Evolutionary conservation across 371 early-diverging fungal species (phyloP), one percentile per base, ranked within the genome.

Genomic region (Syncephalastrum sp.): DNA sequence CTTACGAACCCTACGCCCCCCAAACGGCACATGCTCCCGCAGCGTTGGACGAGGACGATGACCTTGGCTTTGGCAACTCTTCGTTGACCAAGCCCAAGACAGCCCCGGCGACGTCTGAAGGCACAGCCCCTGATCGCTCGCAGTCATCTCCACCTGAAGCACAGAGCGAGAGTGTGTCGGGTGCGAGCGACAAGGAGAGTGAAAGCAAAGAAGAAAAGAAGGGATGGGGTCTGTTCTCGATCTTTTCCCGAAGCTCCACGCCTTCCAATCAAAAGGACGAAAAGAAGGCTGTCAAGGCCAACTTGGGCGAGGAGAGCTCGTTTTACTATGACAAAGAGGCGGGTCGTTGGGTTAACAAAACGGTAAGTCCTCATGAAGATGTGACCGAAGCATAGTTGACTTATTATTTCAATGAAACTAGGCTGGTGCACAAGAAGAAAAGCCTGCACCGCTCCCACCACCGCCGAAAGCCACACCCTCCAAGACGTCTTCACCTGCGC

Each of bases 311-410:
- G 63, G 74, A 84, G 57, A 85, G 69, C 42, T 56, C 74, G 12
- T 90, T 90, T 59, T 84, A 86, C 56, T 90, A 79, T 65, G 90
- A 90, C 47, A 83, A 83, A 14, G 82, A 79, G 27, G 79, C 78
- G 52, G 72, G 77, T 46, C 72, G 82, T 24, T 84, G 84, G 84
- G 74, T 84, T 42, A 82, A 82, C 60, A 82, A 78, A 50, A 57
- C 59, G 33, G 77, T 74, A 65, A 70, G 70, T 63, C 4, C 27
- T 27, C 2, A 7, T 27, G 27, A 27, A 27, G 27, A 27, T 27
- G 21, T 27, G 21, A 27, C 3, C 27, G 7, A 27, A 7, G 2
- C 4, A 27, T 5, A 27, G 38, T 5, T 33, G 10, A 33, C 38
- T 33, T 33, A 33, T 10, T 21, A 21, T 21, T 21, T 2, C 38